These are phyloP conservation scores for Solanum rostratum DNA, from an alignment of 257 asterid genomes.

Conservation along the genomic window DNA sequence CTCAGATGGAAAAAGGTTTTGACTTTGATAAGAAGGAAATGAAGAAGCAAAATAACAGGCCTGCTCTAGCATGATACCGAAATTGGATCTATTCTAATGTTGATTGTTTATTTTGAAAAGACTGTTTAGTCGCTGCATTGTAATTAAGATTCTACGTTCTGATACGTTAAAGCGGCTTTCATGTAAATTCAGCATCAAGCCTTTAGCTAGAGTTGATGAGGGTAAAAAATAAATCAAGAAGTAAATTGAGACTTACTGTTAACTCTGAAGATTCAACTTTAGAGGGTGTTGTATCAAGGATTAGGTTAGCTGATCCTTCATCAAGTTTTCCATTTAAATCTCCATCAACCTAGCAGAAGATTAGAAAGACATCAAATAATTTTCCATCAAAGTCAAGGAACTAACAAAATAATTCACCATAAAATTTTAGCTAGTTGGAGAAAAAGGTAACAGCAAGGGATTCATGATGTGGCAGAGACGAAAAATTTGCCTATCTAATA, in stretches of 20 bases:
- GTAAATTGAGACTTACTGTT: constrained; percentile 49
- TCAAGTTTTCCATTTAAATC: constrained; percentile 83
- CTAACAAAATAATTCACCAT: not conserved
- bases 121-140: not conserved
- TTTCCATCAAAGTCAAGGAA: not conserved
- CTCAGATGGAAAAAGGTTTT: not conserved
- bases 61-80: not conserved
- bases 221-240: not conserved
- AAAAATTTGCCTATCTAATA: not conserved
- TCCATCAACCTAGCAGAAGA: constrained; percentile 56
- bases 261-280: constrained; percentile 86
- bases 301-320: constrained; percentile 75
- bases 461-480: not conserved
- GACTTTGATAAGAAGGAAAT: not conserved
- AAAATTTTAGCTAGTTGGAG: not conserved
- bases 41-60: not conserved
- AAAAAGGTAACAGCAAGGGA: not conserved
- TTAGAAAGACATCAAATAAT: not conserved
- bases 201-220: not conserved
- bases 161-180: not conserved
- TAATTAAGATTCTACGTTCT: not conserved
- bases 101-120: not conserved
- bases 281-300: constrained; percentile 85
- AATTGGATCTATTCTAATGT: not conserved
- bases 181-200: not conserved